Evolutionary conservation across 345 rosid species (phyloP).

Genomic region (Aegle marmelos): DNA sequence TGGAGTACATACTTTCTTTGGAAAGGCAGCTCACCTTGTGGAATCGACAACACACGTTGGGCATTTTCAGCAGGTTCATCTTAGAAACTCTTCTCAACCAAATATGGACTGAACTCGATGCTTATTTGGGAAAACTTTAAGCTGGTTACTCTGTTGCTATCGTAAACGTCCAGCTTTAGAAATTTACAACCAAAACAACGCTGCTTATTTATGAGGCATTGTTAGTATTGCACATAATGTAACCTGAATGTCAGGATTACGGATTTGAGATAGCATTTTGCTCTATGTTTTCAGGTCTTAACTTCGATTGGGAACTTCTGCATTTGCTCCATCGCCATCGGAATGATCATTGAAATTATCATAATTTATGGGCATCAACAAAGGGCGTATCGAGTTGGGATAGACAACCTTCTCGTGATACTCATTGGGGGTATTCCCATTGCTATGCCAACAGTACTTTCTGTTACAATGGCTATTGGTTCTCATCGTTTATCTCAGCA

Average conservation of each 20-base stretch:
- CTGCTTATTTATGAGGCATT: background rate
- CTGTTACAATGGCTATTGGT: constrained; percentile 95
- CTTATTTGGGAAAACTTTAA: background rate
- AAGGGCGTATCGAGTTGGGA: constrained; percentile 60
- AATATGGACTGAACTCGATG: background rate
- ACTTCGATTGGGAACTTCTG: constrained; percentile 92
- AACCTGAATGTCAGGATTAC: background rate
- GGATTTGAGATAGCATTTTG: background rate
- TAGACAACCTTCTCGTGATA: constrained; percentile 80
- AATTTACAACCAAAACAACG: background rate
- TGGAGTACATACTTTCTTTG: constrained; percentile 90
- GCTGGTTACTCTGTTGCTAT: background rate
- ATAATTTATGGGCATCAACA: constrained; percentile 50
- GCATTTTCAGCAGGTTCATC: constrained; percentile 78
- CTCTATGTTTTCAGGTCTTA: constrained; percentile 51
- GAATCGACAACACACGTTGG: constrained; percentile 80
- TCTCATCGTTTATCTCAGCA: constrained; percentile 83
- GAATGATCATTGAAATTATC: constrained; percentile 68
- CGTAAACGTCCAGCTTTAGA: background rate
- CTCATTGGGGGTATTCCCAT: constrained; percentile 98
- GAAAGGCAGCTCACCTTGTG: constrained; percentile 96
- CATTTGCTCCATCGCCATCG: constrained; percentile 86
- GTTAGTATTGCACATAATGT: background rate
- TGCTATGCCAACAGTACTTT: constrained; percentile 98
- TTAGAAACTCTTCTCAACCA: background rate